Evolutionary conservation across 2,329 filamentous ascomycete species (phyloP), one percentile per base, ranked within the genome.

Genomic region (Purpureocillium lavendulum): DNA sequence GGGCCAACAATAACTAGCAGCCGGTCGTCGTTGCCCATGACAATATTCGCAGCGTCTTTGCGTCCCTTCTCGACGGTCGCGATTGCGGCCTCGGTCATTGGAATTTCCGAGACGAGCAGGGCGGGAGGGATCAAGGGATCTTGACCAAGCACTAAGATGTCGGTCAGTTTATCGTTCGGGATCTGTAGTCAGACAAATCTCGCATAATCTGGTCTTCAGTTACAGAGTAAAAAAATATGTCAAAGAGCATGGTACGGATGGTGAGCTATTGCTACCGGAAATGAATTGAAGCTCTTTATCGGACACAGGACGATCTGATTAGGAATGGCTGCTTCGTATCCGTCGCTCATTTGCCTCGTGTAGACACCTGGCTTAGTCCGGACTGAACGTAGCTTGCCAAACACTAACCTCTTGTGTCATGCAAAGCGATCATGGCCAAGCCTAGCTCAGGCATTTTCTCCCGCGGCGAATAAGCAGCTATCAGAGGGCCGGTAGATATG

Each of bases 1-100:
- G 92, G 92, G 2, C 92, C 92, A 57, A 94, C 84, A 57, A 98
- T 81, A 54, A 97, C 92, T 46, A 98, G 78, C 28, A 98, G 84
- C 45, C 89, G 85, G 69, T 95, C 87, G 64, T 80, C 81, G 49
- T 77, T 71, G 56, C 83, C 80, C 61, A 86, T 82, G 60, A 94
- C 82, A 58, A 94, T 84, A 49, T 80, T 73, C 50, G 84, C 77
- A 40, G 73, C 76, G 55, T 80, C 76, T 52, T 72, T 75, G 51
- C 84, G 78, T 50, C 82, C 83, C 64, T 78, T 77, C 51, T 87
- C 64, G 30, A 89, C 82, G 6, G 84, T 84, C 51, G 80, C 63
- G 45, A 82, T 68, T 40, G 81, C 80, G 43, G 66, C 53, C 53
- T 72, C 60, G 56, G 77, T 70, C 61, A 80, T 76, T 57, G 88